Conservation (phyloP, 2,329 filamentous ascomycete genomes). For the Pezizomycotina sp. region DNA sequence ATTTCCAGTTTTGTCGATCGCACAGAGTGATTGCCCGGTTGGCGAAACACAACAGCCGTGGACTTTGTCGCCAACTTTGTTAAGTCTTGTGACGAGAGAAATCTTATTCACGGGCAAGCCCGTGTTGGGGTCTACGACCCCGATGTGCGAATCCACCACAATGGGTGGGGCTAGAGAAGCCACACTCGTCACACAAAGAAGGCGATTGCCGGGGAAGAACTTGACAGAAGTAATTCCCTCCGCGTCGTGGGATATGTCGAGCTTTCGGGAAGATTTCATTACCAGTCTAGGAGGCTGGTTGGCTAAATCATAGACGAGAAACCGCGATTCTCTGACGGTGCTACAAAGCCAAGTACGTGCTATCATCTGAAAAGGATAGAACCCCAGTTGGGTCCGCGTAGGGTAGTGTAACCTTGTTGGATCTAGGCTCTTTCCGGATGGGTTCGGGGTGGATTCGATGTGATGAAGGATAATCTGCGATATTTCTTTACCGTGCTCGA, state of each 20-base stretch:
- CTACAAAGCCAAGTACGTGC: constrained; percentile 19
- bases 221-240: constrained; percentile 18
- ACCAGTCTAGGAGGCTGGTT: constrained; percentile 17
- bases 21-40: constrained; percentile 13
- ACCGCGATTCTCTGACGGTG: constrained; percentile 16
- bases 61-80: constrained; percentile 17
- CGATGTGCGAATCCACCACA: constrained; percentile 18
- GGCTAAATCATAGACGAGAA: constrained; percentile 17
- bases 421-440: constrained; percentile 5
- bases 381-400: constrained; percentile 12
- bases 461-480: constrained; percentile 19
- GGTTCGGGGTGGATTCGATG: constrained; percentile 11
- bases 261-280: constrained; percentile 20
- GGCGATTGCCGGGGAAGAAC: constrained; percentile 18
- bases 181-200: constrained; percentile 19
- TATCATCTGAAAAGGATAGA: too few species aligned
- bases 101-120: constrained; percentile 9
- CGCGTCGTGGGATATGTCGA: constrained; percentile 18
- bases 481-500: constrained; percentile 18
- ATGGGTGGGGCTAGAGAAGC: constrained; percentile 15
- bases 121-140: constrained; percentile 9
- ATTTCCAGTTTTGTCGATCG: constrained; percentile 14
- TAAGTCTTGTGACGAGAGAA: constrained; percentile 15
- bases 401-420: constrained; percentile 16
- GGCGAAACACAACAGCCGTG: constrained; percentile 18